Base-by-base conservation (phyloP, 176 grass and related monocot genomes). In the Carex littledalei region DNA sequence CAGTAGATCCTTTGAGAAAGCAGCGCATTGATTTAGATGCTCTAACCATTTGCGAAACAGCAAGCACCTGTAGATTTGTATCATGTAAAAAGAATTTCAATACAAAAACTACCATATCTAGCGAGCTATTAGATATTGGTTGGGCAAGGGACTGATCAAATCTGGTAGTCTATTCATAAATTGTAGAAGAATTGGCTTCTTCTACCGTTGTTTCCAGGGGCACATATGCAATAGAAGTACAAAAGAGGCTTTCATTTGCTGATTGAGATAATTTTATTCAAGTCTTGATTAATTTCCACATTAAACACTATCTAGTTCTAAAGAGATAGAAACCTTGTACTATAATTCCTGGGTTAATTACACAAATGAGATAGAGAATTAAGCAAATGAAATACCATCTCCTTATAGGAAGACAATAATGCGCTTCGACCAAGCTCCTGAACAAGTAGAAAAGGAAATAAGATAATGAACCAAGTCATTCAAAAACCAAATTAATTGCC, bases 371-470 rank as follows among this genome's bases (percentile, higher is more conserved):
- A 77, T 29, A 78, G 24, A 56, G 22, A 21, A 16, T 56, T 55
- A 18, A 45, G 63, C 32, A 78, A 84, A 43, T n/a, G n/a, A 75
- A 79, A 74, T 94, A 94, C 95, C 95, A 93, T 97, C 54, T 91
- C 79, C 89, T 87, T 90, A 81, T 91, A 97, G n/a, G 84, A 79
- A 31, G 88, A 91, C 39, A 94, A 8, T 79, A 97, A 89, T 89
- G 84, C 82, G n/a, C 6, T 61, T 6, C 69, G 10, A 84, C 67
- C 78, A 31, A 88, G 87, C 69, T 84, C 89, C 95, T 97, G 80
- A 85, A 68, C 76, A 72, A 75, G 52, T 18, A 90, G 76, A 20
- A 59, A 3, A 47, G 62, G 63, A 55, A 83, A 88, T 84, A 55
- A 92, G 34, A 31, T 22, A 5, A 29, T 29, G n/a, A 84, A 67